Percentiles rank a stretch among this genome's conserved stretches.
Evolutionary conservation across 768 basidiomycete genomes (phyloP).

Genomic region (Tulasnella sp.): DNA sequence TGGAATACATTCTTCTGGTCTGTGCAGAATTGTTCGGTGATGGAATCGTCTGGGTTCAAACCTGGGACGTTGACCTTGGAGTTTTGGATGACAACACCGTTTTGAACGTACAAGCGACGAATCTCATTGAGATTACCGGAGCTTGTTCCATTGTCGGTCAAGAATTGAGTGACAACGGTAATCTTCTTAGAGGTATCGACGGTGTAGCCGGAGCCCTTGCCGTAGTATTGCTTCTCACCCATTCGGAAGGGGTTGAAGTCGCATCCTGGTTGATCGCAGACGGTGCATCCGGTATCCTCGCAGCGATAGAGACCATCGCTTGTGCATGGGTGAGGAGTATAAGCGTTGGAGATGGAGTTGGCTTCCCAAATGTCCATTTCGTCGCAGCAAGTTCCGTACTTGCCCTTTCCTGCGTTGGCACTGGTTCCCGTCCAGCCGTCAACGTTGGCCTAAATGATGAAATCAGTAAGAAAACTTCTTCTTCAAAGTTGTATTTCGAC

Average conservation of each 20-base stretch:
- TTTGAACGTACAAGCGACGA: background rate
- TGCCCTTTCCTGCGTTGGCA: constrained; percentile 36
- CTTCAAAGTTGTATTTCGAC: constrained; percentile 16
- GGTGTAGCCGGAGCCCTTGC: constrained; percentile 39
- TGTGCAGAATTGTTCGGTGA: constrained; percentile 38
- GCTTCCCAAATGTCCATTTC: constrained; percentile 53
- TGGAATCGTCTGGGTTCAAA: constrained; percentile 26
- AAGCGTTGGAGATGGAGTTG: constrained; percentile 38
- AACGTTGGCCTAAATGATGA: constrained; percentile 33
- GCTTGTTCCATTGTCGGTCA: constrained; percentile 1
- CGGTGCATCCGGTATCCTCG: constrained; percentile 31
- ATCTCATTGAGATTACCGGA: background rate
- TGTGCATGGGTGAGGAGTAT: constrained; percentile 41
- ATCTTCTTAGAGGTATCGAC: background rate
- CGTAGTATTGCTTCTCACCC: constrained; percentile 37
- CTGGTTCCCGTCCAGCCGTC: constrained; percentile 30
- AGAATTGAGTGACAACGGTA: constrained; percentile 11
- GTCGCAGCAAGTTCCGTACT: constrained; percentile 39
- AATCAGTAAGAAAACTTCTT: background rate
- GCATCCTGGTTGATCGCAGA: constrained; percentile 45
- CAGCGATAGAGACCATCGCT: constrained; percentile 32
- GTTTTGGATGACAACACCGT: background rate
- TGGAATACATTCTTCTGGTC: constrained; percentile 34
- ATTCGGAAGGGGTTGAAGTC: constrained; percentile 52
- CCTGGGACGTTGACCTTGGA: background rate